Conservation (phyloP, 2,329 filamentous ascomycete species). For the Arthrobotrys sphaeroides region DNA sequence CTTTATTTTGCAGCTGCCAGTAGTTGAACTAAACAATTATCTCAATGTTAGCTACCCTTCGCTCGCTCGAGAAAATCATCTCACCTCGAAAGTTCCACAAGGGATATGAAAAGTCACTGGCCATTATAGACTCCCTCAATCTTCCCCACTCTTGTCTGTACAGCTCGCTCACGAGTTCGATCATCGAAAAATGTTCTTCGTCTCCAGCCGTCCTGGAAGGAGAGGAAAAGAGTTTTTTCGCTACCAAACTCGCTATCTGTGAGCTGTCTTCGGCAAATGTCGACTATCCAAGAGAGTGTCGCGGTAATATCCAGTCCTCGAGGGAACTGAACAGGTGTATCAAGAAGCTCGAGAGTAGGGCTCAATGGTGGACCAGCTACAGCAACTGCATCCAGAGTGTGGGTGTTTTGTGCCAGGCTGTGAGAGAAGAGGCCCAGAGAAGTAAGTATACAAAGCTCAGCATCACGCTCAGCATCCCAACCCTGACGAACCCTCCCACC, state of each 20-base stretch:
- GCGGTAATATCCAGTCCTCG: conserved; percentile 30
- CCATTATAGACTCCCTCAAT: conserved; percentile 58
- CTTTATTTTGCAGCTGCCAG: background rate
- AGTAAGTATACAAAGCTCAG: no score
- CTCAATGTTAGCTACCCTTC: background rate
- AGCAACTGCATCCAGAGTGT: conserved; percentile 58
- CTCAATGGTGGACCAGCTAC: conserved; percentile 58
- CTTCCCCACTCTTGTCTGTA: conserved; percentile 57
- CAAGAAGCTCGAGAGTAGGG: conserved; percentile 55
- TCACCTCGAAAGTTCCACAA: conserved; percentile 26
- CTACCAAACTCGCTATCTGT: conserved; percentile 56
- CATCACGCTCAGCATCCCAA: background rate
- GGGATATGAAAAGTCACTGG: conserved; percentile 33
- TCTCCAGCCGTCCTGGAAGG: conserved; percentile 27
- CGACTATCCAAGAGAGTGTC: conserved; percentile 56
- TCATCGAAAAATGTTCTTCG: conserved; percentile 41
- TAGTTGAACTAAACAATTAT: background rate
- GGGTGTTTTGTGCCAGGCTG: conserved; percentile 56
- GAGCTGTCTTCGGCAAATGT: conserved; percentile 57
- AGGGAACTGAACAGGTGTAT: conserved; percentile 54
- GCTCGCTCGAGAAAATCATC: conserved; percentile 15
- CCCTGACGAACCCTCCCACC: background rate
- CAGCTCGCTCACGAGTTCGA: conserved; percentile 37
- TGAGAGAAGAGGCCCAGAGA: conserved; percentile 57
- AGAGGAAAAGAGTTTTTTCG: conserved; percentile 55